These are phyloP conservation scores for Peltaster fructicola DNA, from an alignment of 2,329 filamentous ascomycete genomes.

Conservation along the genomic window DNA sequence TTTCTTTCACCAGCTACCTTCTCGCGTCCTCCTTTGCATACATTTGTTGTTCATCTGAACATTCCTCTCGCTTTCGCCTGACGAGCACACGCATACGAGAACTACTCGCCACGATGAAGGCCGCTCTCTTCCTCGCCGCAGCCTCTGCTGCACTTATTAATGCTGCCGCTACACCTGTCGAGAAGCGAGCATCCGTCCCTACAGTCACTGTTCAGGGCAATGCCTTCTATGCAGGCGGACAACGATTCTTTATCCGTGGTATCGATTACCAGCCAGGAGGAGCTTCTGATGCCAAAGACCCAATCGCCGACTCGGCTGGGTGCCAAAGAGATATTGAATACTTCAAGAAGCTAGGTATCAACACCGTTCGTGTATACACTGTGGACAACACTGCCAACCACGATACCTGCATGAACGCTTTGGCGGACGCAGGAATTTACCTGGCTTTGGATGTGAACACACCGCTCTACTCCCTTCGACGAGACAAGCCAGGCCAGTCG, in stretches of 20 bases:
- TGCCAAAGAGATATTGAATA: conserved; percentile 67
- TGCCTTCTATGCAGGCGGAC: conserved; percentile 45
- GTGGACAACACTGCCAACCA: conserved; percentile 74
- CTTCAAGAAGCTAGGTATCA: conserved; percentile 75
- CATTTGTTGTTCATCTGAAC: no score
- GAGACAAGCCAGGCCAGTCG: conserved; percentile 49
- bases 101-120: conserved; percentile 43
- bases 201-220: conserved; percentile 45
- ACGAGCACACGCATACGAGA: no score
- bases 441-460: conserved; percentile 83
- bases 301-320: conserved; percentile 49
- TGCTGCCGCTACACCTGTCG: conserved; percentile 25
- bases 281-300: conserved; percentile 46
- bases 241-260: conserved; percentile 44
- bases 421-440: conserved; percentile 78
- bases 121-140: conserved; percentile 26
- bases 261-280: conserved; percentile 40
- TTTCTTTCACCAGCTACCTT: no score
- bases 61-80: no score
- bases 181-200: conserved; percentile 25
- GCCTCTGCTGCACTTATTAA: conserved; percentile 28
- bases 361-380: conserved; percentile 83
- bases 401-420: conserved; percentile 65
- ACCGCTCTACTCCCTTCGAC: conserved; percentile 78
- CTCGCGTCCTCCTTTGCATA: no score